phyloP scores from a whole-genome alignment of 106 monocot species.

The Allium cepa region DNA sequence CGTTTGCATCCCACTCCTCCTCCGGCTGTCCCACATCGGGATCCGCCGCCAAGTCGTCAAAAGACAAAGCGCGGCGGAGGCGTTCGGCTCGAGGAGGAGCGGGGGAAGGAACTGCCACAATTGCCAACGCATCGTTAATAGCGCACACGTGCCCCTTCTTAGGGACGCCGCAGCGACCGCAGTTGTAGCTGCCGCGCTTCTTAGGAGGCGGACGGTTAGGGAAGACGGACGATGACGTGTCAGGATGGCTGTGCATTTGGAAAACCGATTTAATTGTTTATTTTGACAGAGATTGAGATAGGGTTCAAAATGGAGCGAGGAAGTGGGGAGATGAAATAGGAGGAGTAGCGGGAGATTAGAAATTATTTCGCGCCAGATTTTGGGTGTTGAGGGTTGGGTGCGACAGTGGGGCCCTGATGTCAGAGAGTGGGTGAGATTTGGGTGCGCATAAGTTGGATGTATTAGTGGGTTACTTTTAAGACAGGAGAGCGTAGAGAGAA shows the following conservation, averaged over 20 bases:
- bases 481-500: too few relatives aligned
- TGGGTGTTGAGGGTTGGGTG: neutral
- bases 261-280: too few relatives aligned
- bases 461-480: too few relatives aligned
- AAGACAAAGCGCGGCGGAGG: conserved; percentile 55
- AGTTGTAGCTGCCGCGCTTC: conserved; percentile 94
- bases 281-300: too few relatives aligned
- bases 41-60: conserved; percentile 22
- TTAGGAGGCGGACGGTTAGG: conserved; percentile 17
- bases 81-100: conserved; percentile 37
- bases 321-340: neutral
- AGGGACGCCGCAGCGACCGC: conserved; percentile 90
- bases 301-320: conserved; percentile 7
- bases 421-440: too few relatives aligned
- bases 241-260: conserved; percentile 13
- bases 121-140: conserved; percentile 11
- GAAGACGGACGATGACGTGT: conserved; percentile 6
- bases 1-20: conserved; percentile 17
- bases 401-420: too few relatives aligned
- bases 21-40: conserved; percentile 2
- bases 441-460: too few relatives aligned
- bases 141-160: conserved; percentile 84
- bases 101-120: neutral
- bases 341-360: conserved; percentile 1
- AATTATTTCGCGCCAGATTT: neutral